These are phyloP conservation scores for Vachellia collinsii DNA, from an alignment of 306 rosid species.

Conservation along the genomic window DNA sequence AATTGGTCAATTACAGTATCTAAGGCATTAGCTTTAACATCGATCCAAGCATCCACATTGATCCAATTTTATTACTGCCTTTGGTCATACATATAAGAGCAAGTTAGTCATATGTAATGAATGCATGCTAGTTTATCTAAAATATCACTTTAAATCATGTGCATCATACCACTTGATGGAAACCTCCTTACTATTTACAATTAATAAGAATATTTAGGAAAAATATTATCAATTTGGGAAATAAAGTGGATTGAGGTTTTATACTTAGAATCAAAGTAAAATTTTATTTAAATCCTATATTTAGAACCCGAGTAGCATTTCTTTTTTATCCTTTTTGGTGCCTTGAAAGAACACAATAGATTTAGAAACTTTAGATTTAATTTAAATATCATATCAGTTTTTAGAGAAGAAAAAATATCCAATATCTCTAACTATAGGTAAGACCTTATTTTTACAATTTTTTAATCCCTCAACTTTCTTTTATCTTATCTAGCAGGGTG, in stretches of 20 bases:
- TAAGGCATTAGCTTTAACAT: neutral
- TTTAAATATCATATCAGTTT: neutral
- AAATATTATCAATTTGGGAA: no score
- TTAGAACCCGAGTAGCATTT: neutral
- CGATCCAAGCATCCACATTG: neutral
- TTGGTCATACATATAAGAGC: no score
- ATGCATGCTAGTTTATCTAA: no score
- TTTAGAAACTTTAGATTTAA: constrained; percentile 11
- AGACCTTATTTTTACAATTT: neutral
- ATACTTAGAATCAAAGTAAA: no score
- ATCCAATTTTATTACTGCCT: neutral
- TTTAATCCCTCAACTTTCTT: neutral
- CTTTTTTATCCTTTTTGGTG: neutral
- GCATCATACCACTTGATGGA: no score
- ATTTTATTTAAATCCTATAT: no score
- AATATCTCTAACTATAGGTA: neutral
- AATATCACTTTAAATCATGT: no score
- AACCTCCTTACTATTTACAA: no score
- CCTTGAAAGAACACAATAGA: neutral
- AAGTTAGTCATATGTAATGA: no score
- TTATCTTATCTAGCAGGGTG: constrained; percentile 3
- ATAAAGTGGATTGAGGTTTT: no score
- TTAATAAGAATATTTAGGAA: no score
- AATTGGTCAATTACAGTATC: constrained; percentile 7
- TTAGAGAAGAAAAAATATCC: neutral